Evolutionary conservation across 1,284 basidiomycete genomes (phyloP).

Genomic region (Trametes polyzona): DNA sequence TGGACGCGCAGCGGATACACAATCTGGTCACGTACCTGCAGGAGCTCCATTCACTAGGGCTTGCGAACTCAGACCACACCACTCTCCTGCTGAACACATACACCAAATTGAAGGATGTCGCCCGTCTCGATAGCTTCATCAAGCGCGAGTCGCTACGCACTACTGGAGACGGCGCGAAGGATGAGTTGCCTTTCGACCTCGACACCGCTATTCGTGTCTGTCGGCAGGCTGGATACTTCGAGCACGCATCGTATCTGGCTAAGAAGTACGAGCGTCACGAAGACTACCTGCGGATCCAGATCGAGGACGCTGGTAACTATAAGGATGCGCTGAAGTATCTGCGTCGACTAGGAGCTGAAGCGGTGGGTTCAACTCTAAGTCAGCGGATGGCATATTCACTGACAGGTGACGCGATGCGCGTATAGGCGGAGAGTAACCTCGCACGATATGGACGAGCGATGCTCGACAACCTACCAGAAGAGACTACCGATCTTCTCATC

Average conservation of each 20-base stretch:
- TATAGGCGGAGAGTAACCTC: constrained; percentile 80
- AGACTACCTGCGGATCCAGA: constrained; percentile 92
- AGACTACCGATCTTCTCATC: constrained; percentile 90
- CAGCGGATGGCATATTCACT: background rate
- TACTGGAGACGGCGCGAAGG: constrained; percentile 39
- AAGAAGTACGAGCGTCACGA: constrained; percentile 90
- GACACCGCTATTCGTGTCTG: constrained; percentile 97
- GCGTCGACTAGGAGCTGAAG: constrained; percentile 74
- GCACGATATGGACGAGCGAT: constrained; percentile 85
- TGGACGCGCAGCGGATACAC: constrained; percentile 95
- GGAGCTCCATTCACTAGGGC: constrained; percentile 87
- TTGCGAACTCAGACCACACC: constrained; percentile 96
- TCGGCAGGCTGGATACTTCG: constrained; percentile 94
- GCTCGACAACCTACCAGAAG: constrained; percentile 80
- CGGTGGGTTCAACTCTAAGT: constrained; percentile 53
- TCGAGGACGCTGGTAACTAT: constrained; percentile 90
- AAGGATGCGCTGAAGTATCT: constrained; percentile 85
- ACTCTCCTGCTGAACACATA: constrained; percentile 96
- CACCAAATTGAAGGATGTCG: constrained; percentile 93
- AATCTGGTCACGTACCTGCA: constrained; percentile 96
- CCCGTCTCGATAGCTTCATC: constrained; percentile 90
- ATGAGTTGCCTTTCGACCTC: constrained; percentile 92
- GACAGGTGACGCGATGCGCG: background rate
- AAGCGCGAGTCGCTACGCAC: constrained; percentile 71
- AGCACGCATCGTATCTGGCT: constrained; percentile 94